Evolutionary conservation across 257 asterid genomes (phyloP), one percentile per base, ranked within the genome.

Genomic region (Fraxinus anomala): DNA sequence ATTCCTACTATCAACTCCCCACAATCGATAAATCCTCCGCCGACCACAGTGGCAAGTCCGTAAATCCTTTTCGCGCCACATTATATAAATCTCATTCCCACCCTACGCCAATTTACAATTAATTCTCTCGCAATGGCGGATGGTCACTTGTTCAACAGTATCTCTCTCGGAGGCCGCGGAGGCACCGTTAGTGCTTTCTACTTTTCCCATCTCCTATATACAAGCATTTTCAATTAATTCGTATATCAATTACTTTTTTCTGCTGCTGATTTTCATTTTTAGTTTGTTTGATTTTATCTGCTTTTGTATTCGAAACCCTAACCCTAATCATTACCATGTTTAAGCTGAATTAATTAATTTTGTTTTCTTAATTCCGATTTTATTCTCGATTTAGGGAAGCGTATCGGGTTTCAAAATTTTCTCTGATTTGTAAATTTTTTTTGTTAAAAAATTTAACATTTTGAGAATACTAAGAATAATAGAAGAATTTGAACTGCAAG

Each of bases 111-210:
- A 11, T 28, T 11, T 59, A 23, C 28, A 63, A 1, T 11, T 11
- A 31, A 12, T 24, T 63, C 34, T 40, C 73, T n/a, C 8, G 73
- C 70, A 42, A 81, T 81, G 84, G 59, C 84, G 75, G 84, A 81
- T 63, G 69, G 69, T 42, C 84, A 63, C 42, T 63, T 12, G n/a
- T 76, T 76, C 78, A 81, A 81, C 73, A 76, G 30, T 33, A 81
- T 81, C 51, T 68, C 81, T 71, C 84, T 81, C 84, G 72, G 80
- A 39, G 78, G 81, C 36, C 84, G 84, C 23, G 84, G 81, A 30
- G 84, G 84, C 77, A 72, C 72, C 19, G 84, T 81, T 67, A 49
- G 84, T 51, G 1, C 63, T 71, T n/a, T 61, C 31, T 11, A 39
- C 26, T 8, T 37, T 26, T 1, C 13, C 14, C 40, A 36, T 70